Conservation (phyloP, 352 stramenopile genomes). For the Phytophthora europaea region DNA sequence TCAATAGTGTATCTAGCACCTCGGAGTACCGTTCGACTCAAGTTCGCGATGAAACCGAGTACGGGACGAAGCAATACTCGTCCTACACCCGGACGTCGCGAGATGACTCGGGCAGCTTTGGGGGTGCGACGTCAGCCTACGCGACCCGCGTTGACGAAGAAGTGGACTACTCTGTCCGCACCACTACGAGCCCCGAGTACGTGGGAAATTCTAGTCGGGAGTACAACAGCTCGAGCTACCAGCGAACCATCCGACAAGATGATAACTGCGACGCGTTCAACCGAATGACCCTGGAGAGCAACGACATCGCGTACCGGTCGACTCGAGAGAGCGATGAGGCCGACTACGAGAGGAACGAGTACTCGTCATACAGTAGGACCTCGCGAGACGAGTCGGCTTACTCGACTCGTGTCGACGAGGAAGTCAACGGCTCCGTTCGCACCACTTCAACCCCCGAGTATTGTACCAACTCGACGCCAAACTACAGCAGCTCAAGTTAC, state of each 20-base stretch:
- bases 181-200: neutral
- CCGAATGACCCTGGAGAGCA: constrained; percentile 1
- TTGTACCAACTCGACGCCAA: constrained; percentile 1
- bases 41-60: neutral
- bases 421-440: neutral
- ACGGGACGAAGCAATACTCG: neutral
- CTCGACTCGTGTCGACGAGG: neutral
- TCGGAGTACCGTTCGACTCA: neutral
- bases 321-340: neutral
- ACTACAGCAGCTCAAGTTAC: constrained; percentile 9
- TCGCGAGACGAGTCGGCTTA: constrained; percentile 1
- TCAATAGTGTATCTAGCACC: neutral
- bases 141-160: constrained; percentile 2
- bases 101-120: constrained; percentile 5
- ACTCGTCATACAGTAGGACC: neutral
- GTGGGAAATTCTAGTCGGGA: neutral
- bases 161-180: neutral
- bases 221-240: constrained; percentile 4
- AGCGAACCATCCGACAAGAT: neutral
- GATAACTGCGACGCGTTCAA: constrained; percentile 5
- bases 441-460: neutral
- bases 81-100: neutral
- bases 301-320: neutral
- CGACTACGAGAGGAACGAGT: neutral
- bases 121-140: neutral